Percentiles rank a stretch among this genome's conserved stretches.
Evolutionary conservation across 768 basidiomycete species (phyloP).

Genomic region (Tylopilus plumbeoviolaceoides): DNA sequence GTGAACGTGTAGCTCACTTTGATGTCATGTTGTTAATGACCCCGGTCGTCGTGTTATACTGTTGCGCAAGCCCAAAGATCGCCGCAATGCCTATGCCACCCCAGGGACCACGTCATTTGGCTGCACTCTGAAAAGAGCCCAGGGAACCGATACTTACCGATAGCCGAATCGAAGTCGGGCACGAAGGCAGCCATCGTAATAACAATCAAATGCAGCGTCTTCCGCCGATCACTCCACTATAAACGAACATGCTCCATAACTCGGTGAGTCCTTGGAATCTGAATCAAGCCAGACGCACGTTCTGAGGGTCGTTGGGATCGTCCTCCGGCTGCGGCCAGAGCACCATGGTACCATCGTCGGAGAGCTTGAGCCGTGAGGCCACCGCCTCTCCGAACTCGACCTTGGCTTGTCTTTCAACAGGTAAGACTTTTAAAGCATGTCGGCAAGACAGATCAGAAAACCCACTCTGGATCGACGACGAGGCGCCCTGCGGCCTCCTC

Average conservation of each 20-base stretch:
- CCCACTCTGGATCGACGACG: constrained; percentile 58
- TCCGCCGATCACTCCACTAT: constrained; percentile 44
- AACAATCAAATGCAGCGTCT: constrained; percentile 44
- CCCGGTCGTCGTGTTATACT: constrained; percentile 43
- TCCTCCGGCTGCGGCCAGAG: constrained; percentile 55
- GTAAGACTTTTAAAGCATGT: background rate
- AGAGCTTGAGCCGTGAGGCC: constrained; percentile 44
- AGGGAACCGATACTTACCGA: constrained; percentile 33
- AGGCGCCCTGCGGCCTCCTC: constrained; percentile 55
- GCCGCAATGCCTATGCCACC: constrained; percentile 42
- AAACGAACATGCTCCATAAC: background rate
- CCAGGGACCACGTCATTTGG: background rate
- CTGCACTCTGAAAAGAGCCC: background rate
- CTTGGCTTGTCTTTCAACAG: constrained; percentile 35
- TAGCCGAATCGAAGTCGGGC: constrained; percentile 52
- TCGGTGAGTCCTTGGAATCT: background rate
- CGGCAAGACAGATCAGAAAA: background rate
- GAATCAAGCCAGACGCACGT: constrained; percentile 31
- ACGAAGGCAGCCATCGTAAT: constrained; percentile 50
- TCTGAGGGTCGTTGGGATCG: constrained; percentile 50
- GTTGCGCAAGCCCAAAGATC: constrained; percentile 43
- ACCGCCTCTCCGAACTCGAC: constrained; percentile 47
- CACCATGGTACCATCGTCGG: constrained; percentile 41
- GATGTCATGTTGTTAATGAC: constrained; percentile 51
- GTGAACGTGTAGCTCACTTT: constrained; percentile 21